Base-by-base conservation (phyloP, 306 rosid genomes). In the Astragalus glycyphyllos region DNA sequence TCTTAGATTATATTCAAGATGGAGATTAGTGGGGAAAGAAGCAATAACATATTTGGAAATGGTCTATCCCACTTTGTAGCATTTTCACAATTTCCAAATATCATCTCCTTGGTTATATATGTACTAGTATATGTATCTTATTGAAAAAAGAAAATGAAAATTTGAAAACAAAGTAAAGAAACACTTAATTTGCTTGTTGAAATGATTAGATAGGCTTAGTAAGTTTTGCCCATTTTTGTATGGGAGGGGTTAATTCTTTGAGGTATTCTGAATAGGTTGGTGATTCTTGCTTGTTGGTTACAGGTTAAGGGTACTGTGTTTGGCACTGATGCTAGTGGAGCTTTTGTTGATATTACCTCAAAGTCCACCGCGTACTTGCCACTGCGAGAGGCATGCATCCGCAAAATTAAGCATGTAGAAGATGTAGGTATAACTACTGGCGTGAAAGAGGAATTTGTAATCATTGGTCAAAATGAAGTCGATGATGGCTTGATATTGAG, bases 301-400 rank as follows among this genome's bases (percentile, higher is more conserved):
- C 85, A 94, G 99, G 89, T 94, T 53, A 89, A 75, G 69, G 99
- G 99, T 46, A 89, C 85, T 7, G 96, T 91, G 56, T 89, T 84
- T 77, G 69, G 71, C 54, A 86, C 85, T 5, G 99, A 94, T 76
- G 45, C 40, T 4, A 69, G 74, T 76, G 97, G 99, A 46, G 99
- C 99, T 40, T 77, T 86, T 77, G 92, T 94, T 50, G 96, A 94
- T 82, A 89, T 87, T 65, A 82, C 88, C 41, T 90, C 96, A 7
- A 94, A 94, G 79, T 94, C 99, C 13, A 82, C 96, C 0, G 96
- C 99, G 8, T 89, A 87, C 77, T 87, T 94, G 87, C 97, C 96
- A 2, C 32, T 91, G 50, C 84, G 78, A 68, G 99, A 91, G 86
- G 91, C 97, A 5, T 75, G 86, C 65, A 85, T 87, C 72, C 86